Evolutionary conservation across 2,329 filamentous ascomycete genomes (phyloP), one percentile per base, ranked within the genome.

Genomic region (Cyphellophora attinorum): DNA sequence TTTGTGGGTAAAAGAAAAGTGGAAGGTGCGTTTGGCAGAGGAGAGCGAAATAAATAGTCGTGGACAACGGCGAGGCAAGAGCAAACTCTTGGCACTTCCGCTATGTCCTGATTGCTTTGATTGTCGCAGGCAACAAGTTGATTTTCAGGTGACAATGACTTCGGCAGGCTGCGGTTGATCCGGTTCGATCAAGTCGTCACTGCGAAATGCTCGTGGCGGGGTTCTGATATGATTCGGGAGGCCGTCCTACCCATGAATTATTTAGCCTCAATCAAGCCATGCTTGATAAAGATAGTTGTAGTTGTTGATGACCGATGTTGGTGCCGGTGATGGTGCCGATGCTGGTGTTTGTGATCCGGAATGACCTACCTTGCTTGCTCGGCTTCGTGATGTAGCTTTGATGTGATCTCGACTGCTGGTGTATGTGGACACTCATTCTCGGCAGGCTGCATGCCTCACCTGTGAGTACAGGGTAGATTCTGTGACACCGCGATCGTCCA

Each of bases 11-110:
- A 15, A 36, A 33, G 38, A 37, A 37, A 38, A 31, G 28, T 23
- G 19, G 29, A 38, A 28, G 30, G 33, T 27, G 27, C 18, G 45
- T 34, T 33, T 23, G 29, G 17, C 16, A 39, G 33, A 33, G 16
- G 29, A 17, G 29, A 35, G 30, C 31, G 31, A 36, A 36, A 42
- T 43, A 40, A 42, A 38, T 45, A 45, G 37, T 29, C 29, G 15
- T 11, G 17, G 11, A 27, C 21, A 32, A 31, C 32, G 31, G 29
- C 34, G 31, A 32, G 13, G 21, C n/a, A 29, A 37, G 32, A 12
- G 11, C 28, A 27, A 19, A n/a, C 21, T 19, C 21, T 25, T 5
- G 35, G 32, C 32, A 29, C 27, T 12, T 28, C 28, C 19, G 35
- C 35, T 30, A 33, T 33, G 35, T 5, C n/a, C 37, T 32, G 23